A percentile compares a stretch with the other conserved stretches of the same genome.
These are phyloP conservation scores for Cudoniella acicularis DNA, from an alignment of 495 filamentous ascomycete genomes.

Conservation along the genomic window DNA sequence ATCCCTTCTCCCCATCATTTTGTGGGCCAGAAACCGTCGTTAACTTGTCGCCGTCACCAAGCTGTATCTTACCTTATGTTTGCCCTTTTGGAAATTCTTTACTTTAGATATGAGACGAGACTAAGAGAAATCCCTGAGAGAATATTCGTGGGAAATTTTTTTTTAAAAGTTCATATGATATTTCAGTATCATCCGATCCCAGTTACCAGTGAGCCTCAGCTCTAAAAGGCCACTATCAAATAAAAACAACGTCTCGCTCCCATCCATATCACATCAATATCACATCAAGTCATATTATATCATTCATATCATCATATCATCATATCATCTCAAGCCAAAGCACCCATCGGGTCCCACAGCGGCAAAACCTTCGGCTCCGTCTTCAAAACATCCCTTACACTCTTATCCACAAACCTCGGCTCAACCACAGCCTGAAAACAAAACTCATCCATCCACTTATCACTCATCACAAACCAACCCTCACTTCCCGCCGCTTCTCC, in stretches of 20 bases:
- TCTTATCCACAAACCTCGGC: constrained; percentile 59
- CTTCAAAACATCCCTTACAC: constrained; percentile 63
- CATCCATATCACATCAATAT: too few relatives aligned
- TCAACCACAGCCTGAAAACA: constrained; percentile 86
- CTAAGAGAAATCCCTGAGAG: too few relatives aligned
- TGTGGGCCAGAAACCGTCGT: neutral
- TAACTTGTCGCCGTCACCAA: too few relatives aligned
- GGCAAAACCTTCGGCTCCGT: constrained; percentile 67
- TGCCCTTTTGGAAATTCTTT: too few relatives aligned
- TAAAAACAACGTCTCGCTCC: neutral
- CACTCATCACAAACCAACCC: constrained; percentile 85
- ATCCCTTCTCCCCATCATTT: neutral
- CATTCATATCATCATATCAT: neutral
- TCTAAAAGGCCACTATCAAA: too few relatives aligned
- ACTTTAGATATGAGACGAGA: too few relatives aligned
- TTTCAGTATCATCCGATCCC: too few relatives aligned
- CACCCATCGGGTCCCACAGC: constrained; percentile 87
- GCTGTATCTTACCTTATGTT: too few relatives aligned
- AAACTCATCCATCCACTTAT: constrained; percentile 85
- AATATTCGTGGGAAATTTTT: too few relatives aligned
- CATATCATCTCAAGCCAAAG: constrained; percentile 56
- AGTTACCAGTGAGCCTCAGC: too few relatives aligned
- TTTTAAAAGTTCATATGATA: too few relatives aligned
- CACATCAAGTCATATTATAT: neutral
- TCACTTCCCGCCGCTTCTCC: constrained; percentile 60